Base-by-base conservation (phyloP, 2,329 filamentous ascomycete genomes). In the Tetracladium maxilliforme region DNA sequence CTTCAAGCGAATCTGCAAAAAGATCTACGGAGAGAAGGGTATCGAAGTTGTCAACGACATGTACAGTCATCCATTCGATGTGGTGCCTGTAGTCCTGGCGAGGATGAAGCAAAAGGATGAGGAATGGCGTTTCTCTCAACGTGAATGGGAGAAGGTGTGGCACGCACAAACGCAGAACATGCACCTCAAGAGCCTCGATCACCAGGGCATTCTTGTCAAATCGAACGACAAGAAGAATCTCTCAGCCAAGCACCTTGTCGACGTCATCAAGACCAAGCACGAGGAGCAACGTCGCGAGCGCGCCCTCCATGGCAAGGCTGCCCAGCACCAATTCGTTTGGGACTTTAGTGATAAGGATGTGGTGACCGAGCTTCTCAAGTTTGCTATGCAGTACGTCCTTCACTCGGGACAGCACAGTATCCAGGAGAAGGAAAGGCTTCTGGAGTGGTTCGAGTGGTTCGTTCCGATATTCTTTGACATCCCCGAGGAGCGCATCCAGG, bases 121-220 rank as follows among this genome's bases (percentile, higher is more conserved):
- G 49, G 86, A 95, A 42, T 98, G 90, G 90, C 83, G 92, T 35
- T 86, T 92, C 38, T 87, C 83, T 6, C 26, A 81, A 61, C 82
- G 90, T 16, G 92, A 98, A 47, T 98, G 90, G 90, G 86, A 95
- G 50, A 94, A 94, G 52, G 84, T 98, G 6, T 98, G 90, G 90
- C 83, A 90, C 34, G 76, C 83, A 24, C 90, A 95, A 54, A 95
- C 87, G 14, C 79, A 92, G 44, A 76, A 79, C 42, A 87, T 92
- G 58, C 92, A 94, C 52, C 81, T 92, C 54, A 92, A 84, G 57
- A 93, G 84, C 48, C 70, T 98, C 26, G 90, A 98, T 43, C 90
- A 98, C 44, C 92, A 95, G 66, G 84, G 84, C 12, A 84, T 92
- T 31, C 75, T 83, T 26, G 80, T 83, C 41, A 92, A 90, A 54